These are phyloP conservation scores for Alternaria brassicicola DNA, from an alignment of 2,329 filamentous ascomycete species.

Conservation along the genomic window DNA sequence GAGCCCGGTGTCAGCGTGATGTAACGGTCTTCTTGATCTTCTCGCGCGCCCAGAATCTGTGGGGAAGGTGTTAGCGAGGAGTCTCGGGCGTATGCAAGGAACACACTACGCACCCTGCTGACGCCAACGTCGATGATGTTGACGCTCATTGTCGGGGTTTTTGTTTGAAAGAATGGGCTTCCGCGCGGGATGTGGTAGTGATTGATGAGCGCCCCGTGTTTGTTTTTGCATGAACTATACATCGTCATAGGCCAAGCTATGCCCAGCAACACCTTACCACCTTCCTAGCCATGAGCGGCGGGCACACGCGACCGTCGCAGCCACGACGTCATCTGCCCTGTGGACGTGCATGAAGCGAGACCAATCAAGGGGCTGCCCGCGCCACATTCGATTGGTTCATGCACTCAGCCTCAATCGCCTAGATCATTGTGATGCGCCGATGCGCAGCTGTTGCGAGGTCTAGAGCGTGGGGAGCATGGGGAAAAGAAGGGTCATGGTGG, in stretches of 20 bases:
- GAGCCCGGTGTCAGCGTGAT: slow-evolving; percentile 23
- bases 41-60: slow-evolving; percentile 30
- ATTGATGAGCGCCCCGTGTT: background rate
- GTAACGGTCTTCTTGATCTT: slow-evolving; percentile 33
- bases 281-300: slow-evolving; percentile 13
- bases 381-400: slow-evolving; percentile 1
- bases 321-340: slow-evolving; percentile 26
- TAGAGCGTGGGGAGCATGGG: slow-evolving; percentile 7
- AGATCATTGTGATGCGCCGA: background rate
- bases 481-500: background rate
- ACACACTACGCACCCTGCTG: slow-evolving; percentile 17
- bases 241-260: slow-evolving; percentile 20
- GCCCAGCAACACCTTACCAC: slow-evolving; percentile 10
- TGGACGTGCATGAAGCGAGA: slow-evolving; percentile 1
- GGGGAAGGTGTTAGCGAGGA: slow-evolving; percentile 21
- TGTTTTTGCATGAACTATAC: background rate
- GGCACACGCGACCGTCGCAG: slow-evolving; percentile 17
- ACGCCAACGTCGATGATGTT: slow-evolving; percentile 26
- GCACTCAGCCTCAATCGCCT: slow-evolving; percentile 15
- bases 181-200: background rate
- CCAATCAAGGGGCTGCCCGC: slow-evolving; percentile 7
- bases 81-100: slow-evolving; percentile 3
- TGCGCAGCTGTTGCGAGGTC: background rate
- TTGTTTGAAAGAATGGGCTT: background rate
- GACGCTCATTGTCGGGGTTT: slow-evolving; percentile 13